Percentiles rank a stretch among this genome's conserved stretches.
Evolutionary conservation across 805 yeast genomes (phyloP).

Genomic region (Cyberlindnera xylosilytica): DNA sequence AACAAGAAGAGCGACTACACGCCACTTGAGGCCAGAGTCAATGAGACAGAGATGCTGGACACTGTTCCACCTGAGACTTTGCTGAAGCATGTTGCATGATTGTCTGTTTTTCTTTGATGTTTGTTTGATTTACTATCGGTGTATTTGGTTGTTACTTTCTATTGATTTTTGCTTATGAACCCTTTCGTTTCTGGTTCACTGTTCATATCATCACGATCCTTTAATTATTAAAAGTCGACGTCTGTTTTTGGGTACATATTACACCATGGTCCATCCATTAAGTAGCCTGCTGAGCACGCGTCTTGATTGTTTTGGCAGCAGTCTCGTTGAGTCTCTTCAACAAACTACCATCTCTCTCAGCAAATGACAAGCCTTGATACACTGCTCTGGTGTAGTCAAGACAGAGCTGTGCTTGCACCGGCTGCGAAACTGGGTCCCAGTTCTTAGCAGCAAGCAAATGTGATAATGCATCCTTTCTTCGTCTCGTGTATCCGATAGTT

Average conservation of each 20-base stretch:
- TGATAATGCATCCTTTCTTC: conserved; percentile 78
- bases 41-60: conserved; percentile 57
- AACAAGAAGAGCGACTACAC: conserved; percentile 39
- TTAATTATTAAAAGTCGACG: not conserved
- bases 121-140: conserved; percentile 1
- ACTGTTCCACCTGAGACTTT: conserved; percentile 60
- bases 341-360: conserved; percentile 23
- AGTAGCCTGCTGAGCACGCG: not conserved
- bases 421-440: conserved; percentile 43
- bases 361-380: conserved; percentile 27
- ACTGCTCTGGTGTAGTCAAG: conserved; percentile 28
- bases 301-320: not conserved
- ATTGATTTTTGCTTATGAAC: no score
- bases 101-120: conserved; percentile 1
- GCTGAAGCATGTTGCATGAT: conserved; percentile 30
- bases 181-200: no score
- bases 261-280: no score
- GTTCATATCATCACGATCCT: not conserved
- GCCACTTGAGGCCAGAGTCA: conserved; percentile 52
- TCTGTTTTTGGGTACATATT: not conserved
- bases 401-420: conserved; percentile 30
- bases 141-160: no score
- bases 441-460: conserved; percentile 68
- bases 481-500: conserved; percentile 54
- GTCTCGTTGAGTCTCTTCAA: conserved; percentile 9